Base-by-base conservation (phyloP, 1,284 basidiomycete genomes). In the Trametes hirsuta region DNA sequence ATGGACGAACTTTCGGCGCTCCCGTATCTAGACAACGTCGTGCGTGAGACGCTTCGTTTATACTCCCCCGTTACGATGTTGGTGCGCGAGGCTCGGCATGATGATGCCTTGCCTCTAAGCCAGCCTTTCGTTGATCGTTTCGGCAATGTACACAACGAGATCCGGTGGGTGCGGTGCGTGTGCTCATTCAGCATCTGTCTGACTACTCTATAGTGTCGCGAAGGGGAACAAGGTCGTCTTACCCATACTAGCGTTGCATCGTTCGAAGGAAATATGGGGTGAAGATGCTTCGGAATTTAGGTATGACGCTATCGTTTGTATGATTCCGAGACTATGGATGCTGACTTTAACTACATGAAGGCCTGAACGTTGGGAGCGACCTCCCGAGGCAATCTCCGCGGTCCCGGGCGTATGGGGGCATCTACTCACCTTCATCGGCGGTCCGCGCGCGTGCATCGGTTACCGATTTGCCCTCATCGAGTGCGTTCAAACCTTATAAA, bases 41-140 rank as follows among this genome's bases (percentile, higher is more conserved):
- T 91, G 3, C 82, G 87, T 30, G 93, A 95, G 74, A 79, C 81
- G 0, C 75, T 95, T 37, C 82, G 93, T 14, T 65, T 93, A 11
- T 78, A 88, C 65, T 66, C 86, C 0, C 90, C 91, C 1, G 86
- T 91, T 0, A 75, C 84, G 0, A 70, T 68, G 2, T 84, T 85
- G 0, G 68, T 82, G 21, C 82, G 91, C 4, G 73, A 81, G 9
- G 80, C 81, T 0, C 71, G 68, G 45, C 75, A 81, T 48, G 87
- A 91, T 62, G 84, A 85, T 34, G 62, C 68, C n/a, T 71, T 79
- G 21, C 77, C 77, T 0, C 61, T 78, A 8, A 64, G 62, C n/a
- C 66, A 62, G 45, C 74, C 73, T 1, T 68, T 71, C 61, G 66
- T 58, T 1, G 75, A 76, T 54, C 58, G 51, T 25, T 39, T 71